These are phyloP conservation scores for Puccinia horiana DNA, from an alignment of 1,284 basidiomycete genomes.

Conservation along the genomic window DNA sequence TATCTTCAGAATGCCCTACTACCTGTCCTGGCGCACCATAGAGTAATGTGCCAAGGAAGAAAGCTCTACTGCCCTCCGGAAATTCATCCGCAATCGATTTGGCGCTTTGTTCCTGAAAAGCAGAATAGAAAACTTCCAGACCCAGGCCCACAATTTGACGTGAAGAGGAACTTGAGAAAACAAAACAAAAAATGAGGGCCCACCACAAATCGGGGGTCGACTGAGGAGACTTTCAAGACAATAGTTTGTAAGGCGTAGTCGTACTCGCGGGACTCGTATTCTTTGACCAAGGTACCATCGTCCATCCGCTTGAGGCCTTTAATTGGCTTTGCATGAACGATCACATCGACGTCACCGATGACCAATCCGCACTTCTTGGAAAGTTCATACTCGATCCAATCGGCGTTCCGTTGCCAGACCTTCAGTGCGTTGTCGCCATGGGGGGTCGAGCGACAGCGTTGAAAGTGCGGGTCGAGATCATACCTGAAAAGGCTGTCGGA, in stretches of 20 bases:
- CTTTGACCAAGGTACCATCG: slow-evolving; percentile 86
- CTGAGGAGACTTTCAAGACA: slow-evolving; percentile 73
- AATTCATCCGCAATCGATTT: slow-evolving; percentile 84
- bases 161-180: not conserved
- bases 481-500: slow-evolving; percentile 87
- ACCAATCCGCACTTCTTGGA: slow-evolving; percentile 87
- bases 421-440: slow-evolving; percentile 65
- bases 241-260: slow-evolving; percentile 84
- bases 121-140: not conserved
- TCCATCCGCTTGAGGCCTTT: slow-evolving; percentile 83
- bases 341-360: slow-evolving; percentile 65
- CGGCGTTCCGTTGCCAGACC: slow-evolving; percentile 75
- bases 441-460: slow-evolving; percentile 70
- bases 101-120: slow-evolving; percentile 65
- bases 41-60: slow-evolving; percentile 89
- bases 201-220: slow-evolving; percentile 86
- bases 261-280: slow-evolving; percentile 86
- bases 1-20: slow-evolving; percentile 67
- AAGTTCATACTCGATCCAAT: slow-evolving; percentile 78
- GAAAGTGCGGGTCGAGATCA: slow-evolving; percentile 67
- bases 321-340: slow-evolving; percentile 24
- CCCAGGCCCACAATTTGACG: not conserved
- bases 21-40: slow-evolving; percentile 96
- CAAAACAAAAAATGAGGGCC: slow-evolving; percentile 54
- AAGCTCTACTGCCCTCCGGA: slow-evolving; percentile 83